These are phyloP conservation scores for Diaporthe australafricana DNA, from an alignment of 2,329 filamentous ascomycete species.

Conservation along the genomic window DNA sequence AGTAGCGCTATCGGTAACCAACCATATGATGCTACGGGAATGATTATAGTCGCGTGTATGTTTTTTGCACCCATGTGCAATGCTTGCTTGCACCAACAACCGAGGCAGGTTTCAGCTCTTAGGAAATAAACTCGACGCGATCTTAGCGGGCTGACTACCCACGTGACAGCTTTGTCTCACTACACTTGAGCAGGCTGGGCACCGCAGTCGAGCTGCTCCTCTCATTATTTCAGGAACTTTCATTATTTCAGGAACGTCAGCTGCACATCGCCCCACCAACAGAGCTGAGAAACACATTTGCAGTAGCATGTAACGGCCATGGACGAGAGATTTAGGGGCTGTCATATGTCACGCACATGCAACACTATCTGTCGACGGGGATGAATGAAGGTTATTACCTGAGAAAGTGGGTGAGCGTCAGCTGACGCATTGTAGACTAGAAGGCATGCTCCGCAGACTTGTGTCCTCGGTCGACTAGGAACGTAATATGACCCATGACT, in stretches of 20 bases:
- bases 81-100: background rate
- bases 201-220: too few species aligned
- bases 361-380: background rate
- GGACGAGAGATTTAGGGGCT: background rate
- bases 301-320: background rate
- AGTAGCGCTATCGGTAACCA: too few species aligned
- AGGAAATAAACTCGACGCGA: too few species aligned
- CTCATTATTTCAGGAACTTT: background rate
- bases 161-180: background rate
- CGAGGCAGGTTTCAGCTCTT: background rate
- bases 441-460: too few species aligned
- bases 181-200: too few species aligned
- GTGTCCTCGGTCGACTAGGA: too few species aligned
- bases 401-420: too few species aligned
- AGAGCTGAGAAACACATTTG: too few species aligned
- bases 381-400: too few species aligned
- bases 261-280: background rate
- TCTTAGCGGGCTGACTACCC: background rate
- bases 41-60: background rate
- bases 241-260: background rate
- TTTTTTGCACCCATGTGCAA: background rate
- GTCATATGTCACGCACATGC: conserved; percentile 13
- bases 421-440: too few species aligned
- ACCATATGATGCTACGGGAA: too few species aligned
- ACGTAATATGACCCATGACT: too few species aligned